Conservation (phyloP, 345 rosid species). For the Salix exigua region DNA sequence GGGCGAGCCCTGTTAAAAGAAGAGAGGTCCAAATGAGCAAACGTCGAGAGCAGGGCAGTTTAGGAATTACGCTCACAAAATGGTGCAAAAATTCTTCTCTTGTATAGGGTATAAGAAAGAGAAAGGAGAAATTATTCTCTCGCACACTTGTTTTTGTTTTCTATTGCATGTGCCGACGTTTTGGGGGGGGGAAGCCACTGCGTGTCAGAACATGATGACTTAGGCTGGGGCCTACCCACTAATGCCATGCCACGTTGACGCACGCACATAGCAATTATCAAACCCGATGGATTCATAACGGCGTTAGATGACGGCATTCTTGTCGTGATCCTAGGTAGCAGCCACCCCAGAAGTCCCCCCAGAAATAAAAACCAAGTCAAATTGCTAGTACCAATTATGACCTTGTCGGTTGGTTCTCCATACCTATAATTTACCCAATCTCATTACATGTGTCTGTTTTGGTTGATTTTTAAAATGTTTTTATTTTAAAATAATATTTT, state of each 20-base stretch:
- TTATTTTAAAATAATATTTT: too few relatives aligned
- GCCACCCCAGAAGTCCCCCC: background rate
- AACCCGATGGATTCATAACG: constrained; percentile 5
- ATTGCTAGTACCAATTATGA: background rate
- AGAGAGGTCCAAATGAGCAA: background rate
- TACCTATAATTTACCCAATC: too few relatives aligned
- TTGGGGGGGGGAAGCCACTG: background rate
- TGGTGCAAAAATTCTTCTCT: background rate
- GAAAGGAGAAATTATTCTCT: too few relatives aligned
- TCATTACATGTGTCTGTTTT: too few relatives aligned
- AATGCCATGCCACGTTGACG: constrained; percentile 11
- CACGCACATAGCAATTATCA: background rate
- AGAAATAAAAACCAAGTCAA: background rate
- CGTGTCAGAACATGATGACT: constrained; percentile 16
- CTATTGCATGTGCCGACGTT: constrained; percentile 17
- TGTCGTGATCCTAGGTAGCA: constrained; percentile 19
- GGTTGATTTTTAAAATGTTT: too few relatives aligned
- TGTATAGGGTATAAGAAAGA: background rate
- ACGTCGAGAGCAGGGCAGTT: background rate
- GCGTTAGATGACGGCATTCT: constrained; percentile 9
- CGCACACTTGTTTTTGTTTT: background rate
- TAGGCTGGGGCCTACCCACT: background rate
- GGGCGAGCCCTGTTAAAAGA: background rate
- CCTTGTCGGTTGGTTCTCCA: background rate
- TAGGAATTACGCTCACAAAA: background rate